Conservation (phyloP, 768 basidiomycete species). For the Mycena haematopus region DNA sequence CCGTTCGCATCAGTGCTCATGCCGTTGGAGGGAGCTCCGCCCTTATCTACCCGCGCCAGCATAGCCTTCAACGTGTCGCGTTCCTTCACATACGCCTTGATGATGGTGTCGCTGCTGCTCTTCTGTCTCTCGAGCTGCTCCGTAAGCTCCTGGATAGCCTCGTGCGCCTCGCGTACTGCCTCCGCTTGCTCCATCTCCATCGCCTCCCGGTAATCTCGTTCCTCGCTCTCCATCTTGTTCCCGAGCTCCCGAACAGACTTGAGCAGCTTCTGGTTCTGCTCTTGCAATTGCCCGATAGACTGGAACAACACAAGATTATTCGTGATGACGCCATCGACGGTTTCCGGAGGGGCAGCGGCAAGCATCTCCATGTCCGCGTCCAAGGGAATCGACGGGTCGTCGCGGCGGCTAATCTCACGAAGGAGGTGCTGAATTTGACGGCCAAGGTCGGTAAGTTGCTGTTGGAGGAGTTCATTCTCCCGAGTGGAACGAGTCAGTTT, state of each 20-base stretch:
- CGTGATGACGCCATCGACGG: conserved; percentile 83
- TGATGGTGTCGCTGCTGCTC: conserved; percentile 68
- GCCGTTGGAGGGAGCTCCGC: conserved; percentile 29
- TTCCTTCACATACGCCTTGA: conserved; percentile 87
- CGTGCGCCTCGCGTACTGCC: conserved; percentile 87
- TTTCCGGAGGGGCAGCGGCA: conserved; percentile 50
- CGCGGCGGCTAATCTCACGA: conserved; percentile 79
- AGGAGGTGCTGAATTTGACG: conserved; percentile 83
- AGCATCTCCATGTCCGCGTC: conserved; percentile 64
- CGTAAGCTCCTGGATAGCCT: conserved; percentile 81
- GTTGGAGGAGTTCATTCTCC: conserved; percentile 73
- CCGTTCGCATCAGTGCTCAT: conserved; percentile 37
- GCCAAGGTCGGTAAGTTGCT: conserved; percentile 82
- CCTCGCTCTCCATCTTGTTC: conserved; percentile 83
- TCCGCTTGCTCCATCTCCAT: conserved; percentile 79
- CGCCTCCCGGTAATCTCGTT: conserved; percentile 72
- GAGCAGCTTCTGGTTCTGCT: conserved; percentile 90
- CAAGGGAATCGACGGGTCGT: conserved; percentile 81
- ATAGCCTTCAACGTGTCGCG: conserved; percentile 83
- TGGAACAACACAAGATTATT: conserved; percentile 89
- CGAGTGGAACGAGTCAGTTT: conserved; percentile 62
- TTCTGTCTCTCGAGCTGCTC: conserved; percentile 82
- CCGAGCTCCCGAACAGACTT: conserved; percentile 85
- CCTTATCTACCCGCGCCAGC: conserved; percentile 61
- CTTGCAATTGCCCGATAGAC: conserved; percentile 80